Evolutionary conservation across 2,329 filamentous ascomycete genomes (phyloP), one percentile per base, ranked within the genome.

Genomic region (Microcyclosporella mali): DNA sequence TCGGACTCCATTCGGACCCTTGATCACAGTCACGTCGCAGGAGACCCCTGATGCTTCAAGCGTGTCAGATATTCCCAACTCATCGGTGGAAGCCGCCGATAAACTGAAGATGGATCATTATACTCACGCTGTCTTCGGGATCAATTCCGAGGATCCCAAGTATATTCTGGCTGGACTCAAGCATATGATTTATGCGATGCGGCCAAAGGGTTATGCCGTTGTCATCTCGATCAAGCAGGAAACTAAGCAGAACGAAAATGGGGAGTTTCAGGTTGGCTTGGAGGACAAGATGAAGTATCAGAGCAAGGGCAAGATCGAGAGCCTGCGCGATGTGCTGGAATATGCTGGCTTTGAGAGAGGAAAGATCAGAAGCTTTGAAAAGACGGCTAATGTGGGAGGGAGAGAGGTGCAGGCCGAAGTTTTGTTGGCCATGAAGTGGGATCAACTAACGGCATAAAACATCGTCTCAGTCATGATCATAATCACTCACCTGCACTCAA

Each of bases 261-360:
- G 34, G 19, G 39, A 49, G 14, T 50, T 47, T 41, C 45, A 43
- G 28, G 50, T 56, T 6, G 43, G 40, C 14, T 47, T 56, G 47
- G 51, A 55, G 33, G 54, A 56, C 29, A 55, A 52, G 46, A 51
- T 56, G 40, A 49, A 51, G 45, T 56, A 51, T 47, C 54, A 56
- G 35, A 40, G 33, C 3, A 47, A 49, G 25, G 55, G 55, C 9
- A 51, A 48, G 29, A 47, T 55, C 21, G 45, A 46, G 33, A 47
- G 42, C 40, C 31, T 57, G 21, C 36, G 38, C 21, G 56, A 58
- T 46, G 50, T 56, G 15, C 34, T 58, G 36, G 49, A 57, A 39
- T 53, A 47, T 45, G 56, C 56, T 17, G 54, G 52, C 12, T 58
- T 58, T 46, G 56, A 58, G 50, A 50, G 49, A n/a, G 56, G 56